Conservation (phyloP, 2,329 filamentous ascomycete genomes). For the Fusarium burgessii region DNA sequence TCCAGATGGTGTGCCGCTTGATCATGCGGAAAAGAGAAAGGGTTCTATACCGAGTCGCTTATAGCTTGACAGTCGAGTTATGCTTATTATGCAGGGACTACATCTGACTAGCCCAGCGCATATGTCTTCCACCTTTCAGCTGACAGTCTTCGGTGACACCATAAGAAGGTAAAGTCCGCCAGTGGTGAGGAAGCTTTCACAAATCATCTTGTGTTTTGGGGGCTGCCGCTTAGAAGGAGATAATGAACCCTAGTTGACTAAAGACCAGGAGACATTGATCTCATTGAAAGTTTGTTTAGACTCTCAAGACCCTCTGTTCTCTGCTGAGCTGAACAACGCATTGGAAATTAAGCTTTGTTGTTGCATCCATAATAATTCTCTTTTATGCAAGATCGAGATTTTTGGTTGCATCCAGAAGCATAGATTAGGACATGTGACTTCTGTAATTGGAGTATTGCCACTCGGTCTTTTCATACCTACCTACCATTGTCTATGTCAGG, state of each 20-base stretch:
- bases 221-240: too few relatives aligned
- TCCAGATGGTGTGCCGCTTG: not conserved
- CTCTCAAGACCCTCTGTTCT: rapidly evolving
- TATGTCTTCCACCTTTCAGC: not conserved
- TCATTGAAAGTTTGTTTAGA: not conserved
- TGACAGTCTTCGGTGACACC: rapidly evolving
- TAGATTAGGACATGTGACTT: not conserved
- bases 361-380: not conserved
- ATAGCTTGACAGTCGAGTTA: not conserved
- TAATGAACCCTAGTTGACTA: too few relatives aligned
- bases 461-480: not conserved
- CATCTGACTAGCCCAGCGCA: not conserved
- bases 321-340: rapidly evolving
- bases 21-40: not conserved
- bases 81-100: slow-evolving; percentile 18
- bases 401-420: not conserved
- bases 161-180: not conserved
- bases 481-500: not conserved
- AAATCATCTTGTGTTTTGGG: too few relatives aligned
- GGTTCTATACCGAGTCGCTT: not conserved
- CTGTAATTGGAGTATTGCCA: not conserved
- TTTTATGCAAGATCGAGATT: slow-evolving; percentile 1
- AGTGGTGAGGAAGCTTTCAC: not conserved
- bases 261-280: not conserved
- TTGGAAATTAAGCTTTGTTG: not conserved